Conservation (phyloP, 2,329 filamentous ascomycete genomes). For the Colletotrichum agaves region DNA sequence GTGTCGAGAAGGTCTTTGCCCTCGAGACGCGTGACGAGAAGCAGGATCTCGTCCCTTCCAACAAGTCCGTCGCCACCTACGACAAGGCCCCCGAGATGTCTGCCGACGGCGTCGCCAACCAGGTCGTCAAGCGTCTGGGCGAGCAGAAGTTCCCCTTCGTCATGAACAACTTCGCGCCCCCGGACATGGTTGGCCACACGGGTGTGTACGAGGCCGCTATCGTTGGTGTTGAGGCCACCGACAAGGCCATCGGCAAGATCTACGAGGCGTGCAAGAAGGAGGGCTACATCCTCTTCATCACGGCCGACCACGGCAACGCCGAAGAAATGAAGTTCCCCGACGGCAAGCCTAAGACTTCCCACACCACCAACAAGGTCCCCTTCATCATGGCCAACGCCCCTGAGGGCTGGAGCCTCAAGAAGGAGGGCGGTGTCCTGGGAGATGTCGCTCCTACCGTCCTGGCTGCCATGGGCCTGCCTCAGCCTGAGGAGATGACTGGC, state of each 20-base stretch:
- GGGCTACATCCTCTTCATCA: slow-evolving; percentile 94
- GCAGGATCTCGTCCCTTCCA: slow-evolving; percentile 83
- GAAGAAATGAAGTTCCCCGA: slow-evolving; percentile 99
- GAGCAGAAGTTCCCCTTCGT: slow-evolving; percentile 93
- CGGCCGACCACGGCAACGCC: slow-evolving; percentile 95
- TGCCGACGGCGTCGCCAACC: slow-evolving; percentile 87
- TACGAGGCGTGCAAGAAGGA: slow-evolving; percentile 94
- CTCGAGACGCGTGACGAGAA: slow-evolving; percentile 89
- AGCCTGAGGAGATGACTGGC: slow-evolving; percentile 94
- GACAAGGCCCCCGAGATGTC: slow-evolving; percentile 97
- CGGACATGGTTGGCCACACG: slow-evolving; percentile 99
- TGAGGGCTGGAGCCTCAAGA: slow-evolving; percentile 85
- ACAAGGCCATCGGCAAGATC: slow-evolving; percentile 92
- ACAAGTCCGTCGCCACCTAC: slow-evolving; percentile 91
- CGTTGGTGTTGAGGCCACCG: slow-evolving; percentile 84
- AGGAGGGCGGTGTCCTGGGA: slow-evolving; percentile 83
- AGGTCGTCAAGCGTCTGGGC: slow-evolving; percentile 86
- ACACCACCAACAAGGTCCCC: slow-evolving; percentile 97
- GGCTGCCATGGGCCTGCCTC: slow-evolving; percentile 87
- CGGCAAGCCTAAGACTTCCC: slow-evolving; percentile 96
- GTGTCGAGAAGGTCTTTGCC: slow-evolving; percentile 95
- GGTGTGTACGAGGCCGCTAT: slow-evolving; percentile 97
- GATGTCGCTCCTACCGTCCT: slow-evolving; percentile 97
- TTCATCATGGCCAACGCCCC: slow-evolving; percentile 99
- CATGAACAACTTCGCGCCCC: slow-evolving; percentile 99